Percentiles rank a stretch among this genome's conserved stretches.
Evolutionary conservation across 768 basidiomycete species (phyloP).

Genomic region (Coprinopsis cinerea): DNA sequence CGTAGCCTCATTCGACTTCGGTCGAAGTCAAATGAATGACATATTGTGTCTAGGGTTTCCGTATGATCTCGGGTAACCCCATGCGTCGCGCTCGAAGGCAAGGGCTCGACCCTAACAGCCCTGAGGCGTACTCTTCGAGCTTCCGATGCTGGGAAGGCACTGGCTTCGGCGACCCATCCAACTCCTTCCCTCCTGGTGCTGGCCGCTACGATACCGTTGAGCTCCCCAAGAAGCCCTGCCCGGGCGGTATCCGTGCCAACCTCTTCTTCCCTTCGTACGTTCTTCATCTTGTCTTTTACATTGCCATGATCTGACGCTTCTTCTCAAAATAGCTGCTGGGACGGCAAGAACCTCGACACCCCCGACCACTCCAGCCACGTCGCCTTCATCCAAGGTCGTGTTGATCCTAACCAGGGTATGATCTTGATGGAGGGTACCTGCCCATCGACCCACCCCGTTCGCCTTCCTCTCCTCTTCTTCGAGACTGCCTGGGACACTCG

Average conservation of each 20-base stretch:
- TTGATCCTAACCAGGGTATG: conserved; percentile 7
- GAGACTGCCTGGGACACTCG: conserved; percentile 11
- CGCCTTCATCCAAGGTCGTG: conserved; percentile 8
- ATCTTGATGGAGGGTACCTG: conserved; percentile 85
- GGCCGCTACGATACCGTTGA: conserved; percentile 11
- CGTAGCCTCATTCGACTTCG: neutral
- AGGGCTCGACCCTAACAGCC: conserved; percentile 3
- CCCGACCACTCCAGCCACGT: conserved; percentile 11
- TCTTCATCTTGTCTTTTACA: neutral
- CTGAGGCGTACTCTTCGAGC: conserved; percentile 6
- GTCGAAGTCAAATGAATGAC: too few relatives aligned
- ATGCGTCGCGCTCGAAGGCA: conserved; percentile 8
- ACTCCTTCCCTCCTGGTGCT: conserved; percentile 10
- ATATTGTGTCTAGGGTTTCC: conserved; percentile 5
- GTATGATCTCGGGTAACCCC: conserved; percentile 13
- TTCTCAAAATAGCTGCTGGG: conserved; percentile 2
- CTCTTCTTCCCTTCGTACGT: conserved; percentile 12
- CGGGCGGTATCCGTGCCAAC: conserved; percentile 11
- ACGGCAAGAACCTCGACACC: conserved; percentile 10
- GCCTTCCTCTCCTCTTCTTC: conserved; percentile 11
- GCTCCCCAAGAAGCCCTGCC: conserved; percentile 11
- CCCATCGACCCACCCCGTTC: conserved; percentile 67
- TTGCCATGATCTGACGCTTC: too few relatives aligned
- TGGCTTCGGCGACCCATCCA: conserved; percentile 11
- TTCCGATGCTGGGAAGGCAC: conserved; percentile 12